phyloP scores from a whole-genome alignment of 345 rosid genomes.

The Luvunga scandens region DNA sequence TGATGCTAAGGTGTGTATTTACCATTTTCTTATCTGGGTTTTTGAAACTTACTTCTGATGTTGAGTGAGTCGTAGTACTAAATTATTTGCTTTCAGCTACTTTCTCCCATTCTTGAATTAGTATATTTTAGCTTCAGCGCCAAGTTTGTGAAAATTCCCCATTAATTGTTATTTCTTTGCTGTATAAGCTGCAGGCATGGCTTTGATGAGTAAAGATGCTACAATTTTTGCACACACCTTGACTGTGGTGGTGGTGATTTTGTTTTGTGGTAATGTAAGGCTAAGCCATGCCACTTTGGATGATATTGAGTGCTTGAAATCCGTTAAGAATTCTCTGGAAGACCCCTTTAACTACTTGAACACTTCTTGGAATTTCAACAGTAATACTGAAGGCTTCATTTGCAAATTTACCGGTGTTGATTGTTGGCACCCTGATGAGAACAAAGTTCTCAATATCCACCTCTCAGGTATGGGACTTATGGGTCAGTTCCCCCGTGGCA shows the following conservation, averaged over 20 bases:
- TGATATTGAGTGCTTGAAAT: slow-evolving; percentile 44
- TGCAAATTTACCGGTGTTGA: slow-evolving; percentile 72
- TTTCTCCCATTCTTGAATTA: not conserved
- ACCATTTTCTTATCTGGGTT: slow-evolving; percentile 5
- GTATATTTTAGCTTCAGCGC: not conserved
- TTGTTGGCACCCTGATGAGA: slow-evolving; percentile 97
- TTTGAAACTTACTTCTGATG: too few relatives aligned
- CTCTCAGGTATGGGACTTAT: slow-evolving; percentile 61
- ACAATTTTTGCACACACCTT: not conserved
- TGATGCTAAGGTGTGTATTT: not conserved
- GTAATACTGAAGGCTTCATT: slow-evolving; percentile 55
- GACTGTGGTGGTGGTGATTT: not conserved
- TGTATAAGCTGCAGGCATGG: not conserved
- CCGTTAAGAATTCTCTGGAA: slow-evolving; percentile 27
- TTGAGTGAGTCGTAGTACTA: not conserved
- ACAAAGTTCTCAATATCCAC: slow-evolving; percentile 62
- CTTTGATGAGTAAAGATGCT: not conserved
- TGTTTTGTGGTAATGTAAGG: slow-evolving; percentile 10
- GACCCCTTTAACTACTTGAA: slow-evolving; percentile 53
- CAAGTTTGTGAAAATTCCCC: not conserved
- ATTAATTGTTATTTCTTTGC: not conserved
- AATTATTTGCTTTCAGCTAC: not conserved
- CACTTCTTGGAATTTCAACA: slow-evolving; percentile 57
- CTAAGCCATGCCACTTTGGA: slow-evolving; percentile 7
- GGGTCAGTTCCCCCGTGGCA: slow-evolving; percentile 61